phyloP scores from a whole-genome alignment of 768 basidiomycete species.

The Fomitopsis serialis region DNA sequence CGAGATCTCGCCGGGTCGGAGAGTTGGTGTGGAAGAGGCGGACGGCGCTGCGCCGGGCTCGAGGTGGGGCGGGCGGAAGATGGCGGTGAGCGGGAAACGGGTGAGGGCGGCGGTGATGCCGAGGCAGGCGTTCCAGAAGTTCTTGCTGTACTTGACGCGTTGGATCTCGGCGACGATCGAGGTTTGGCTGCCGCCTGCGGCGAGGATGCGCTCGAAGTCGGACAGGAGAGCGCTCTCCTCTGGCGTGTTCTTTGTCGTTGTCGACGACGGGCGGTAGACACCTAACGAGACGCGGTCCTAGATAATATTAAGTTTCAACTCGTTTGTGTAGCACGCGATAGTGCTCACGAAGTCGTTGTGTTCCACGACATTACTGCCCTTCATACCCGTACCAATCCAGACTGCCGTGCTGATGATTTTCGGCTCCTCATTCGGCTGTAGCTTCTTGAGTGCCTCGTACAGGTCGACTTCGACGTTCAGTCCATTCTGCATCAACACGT shows the following conservation, averaged over 20 bases:
- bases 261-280: conserved; percentile 44
- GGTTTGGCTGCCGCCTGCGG: conserved; percentile 41
- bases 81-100: conserved; percentile 40
- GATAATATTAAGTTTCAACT: too few relatives aligned
- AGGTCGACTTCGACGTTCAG: conserved; percentile 65
- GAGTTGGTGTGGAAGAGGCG: background rate
- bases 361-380: conserved; percentile 41
- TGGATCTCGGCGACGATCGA: conserved; percentile 55
- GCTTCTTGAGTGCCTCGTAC: conserved; percentile 42
- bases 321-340: background rate
- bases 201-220: conserved; percentile 41
- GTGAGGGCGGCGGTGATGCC: conserved; percentile 49
- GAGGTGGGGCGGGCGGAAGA: conserved; percentile 44
- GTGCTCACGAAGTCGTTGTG: conserved; percentile 47
- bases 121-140: conserved; percentile 59
- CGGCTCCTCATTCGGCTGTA: conserved; percentile 37
- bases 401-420: conserved; percentile 50
- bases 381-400: conserved; percentile 48
- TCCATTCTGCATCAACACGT: conserved; percentile 68
- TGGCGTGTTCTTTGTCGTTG: conserved; percentile 35
- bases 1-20: conserved; percentile 5
- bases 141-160: conserved; percentile 55
- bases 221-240: conserved; percentile 37
- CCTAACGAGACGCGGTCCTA: conserved; percentile 51
- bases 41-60: conserved; percentile 20